A percentile compares a stretch with the other conserved stretches of the same genome.
phyloP scores from a whole-genome alignment of 257 asterid genomes.

The Solanum pinnatisectum region DNA sequence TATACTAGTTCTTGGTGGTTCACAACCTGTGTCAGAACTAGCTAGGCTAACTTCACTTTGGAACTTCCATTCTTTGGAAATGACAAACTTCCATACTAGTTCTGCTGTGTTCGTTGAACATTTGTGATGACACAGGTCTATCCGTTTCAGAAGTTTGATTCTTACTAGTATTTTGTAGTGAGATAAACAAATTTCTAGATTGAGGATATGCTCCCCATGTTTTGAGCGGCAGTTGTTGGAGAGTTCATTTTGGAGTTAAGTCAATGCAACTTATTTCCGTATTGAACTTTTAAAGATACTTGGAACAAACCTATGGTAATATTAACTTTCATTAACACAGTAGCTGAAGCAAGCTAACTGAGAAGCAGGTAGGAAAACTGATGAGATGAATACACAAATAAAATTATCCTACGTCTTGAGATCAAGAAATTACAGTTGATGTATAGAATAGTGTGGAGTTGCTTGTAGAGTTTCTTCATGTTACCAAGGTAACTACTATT shows the following conservation, averaged over 20 bases:
- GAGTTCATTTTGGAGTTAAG: neutral
- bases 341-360: neutral
- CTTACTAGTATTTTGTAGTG: neutral
- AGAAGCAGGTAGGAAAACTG: neutral
- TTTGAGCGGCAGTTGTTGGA: neutral
- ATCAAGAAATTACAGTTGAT: neutral
- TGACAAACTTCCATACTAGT: neutral
- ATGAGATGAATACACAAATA: neutral
- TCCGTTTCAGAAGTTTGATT: neutral
- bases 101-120: neutral
- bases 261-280: neutral
- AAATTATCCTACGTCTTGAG: neutral
- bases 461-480: neutral
- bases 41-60: neutral
- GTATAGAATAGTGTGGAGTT: neutral
- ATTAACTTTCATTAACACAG: neutral
- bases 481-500: conserved; percentile 1
- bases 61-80: neutral
- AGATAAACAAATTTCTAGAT: neutral
- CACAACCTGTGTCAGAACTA: neutral
- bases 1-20: neutral
- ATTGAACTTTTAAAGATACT: neutral
- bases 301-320: neutral
- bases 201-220: neutral
- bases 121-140: neutral